A percentile compares a stretch with the other conserved stretches of the same genome.
Evolutionary conservation across 805 yeast genomes (phyloP).

Genomic region (Sporopachydermia lactativora): DNA sequence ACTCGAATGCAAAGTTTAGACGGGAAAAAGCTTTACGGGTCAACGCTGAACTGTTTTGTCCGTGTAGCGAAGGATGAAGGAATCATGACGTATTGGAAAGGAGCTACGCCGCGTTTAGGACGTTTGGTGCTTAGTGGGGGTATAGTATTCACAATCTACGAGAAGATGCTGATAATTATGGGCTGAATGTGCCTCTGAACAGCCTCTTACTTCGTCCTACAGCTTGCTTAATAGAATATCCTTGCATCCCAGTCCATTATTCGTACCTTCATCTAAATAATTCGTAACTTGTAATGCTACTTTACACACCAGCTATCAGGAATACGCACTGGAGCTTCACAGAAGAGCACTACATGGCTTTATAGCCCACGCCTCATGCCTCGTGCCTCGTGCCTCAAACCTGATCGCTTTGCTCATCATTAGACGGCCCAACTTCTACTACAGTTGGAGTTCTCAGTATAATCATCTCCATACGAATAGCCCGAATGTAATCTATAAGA

Average conservation of each 20-base stretch:
- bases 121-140: constrained; percentile 91
- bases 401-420: constrained; percentile 2
- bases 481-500: constrained; percentile 54
- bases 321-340: not conserved
- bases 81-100: constrained; percentile 86
- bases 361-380: not conserved
- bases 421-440: constrained; percentile 4
- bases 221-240: no score
- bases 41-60: constrained; percentile 72
- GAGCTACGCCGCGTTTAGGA: constrained; percentile 94
- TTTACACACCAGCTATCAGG: not conserved
- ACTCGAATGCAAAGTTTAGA: constrained; percentile 94
- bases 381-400: not conserved
- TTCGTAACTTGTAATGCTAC: not conserved
- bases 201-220: no score
- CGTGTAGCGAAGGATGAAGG: constrained; percentile 82
- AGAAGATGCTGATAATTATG: constrained; percentile 62
- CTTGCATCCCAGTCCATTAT: not conserved
- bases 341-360: not conserved
- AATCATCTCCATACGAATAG: constrained; percentile 59
- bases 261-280: not conserved
- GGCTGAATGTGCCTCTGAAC: constrained; percentile 15
- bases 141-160: constrained; percentile 92
- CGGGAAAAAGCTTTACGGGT: constrained; percentile 51
- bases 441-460: constrained; percentile 33